Evolutionary conservation across 306 rosid species (phyloP), one percentile per base, ranked within the genome.

Genomic region (Cajanus cajan): DNA sequence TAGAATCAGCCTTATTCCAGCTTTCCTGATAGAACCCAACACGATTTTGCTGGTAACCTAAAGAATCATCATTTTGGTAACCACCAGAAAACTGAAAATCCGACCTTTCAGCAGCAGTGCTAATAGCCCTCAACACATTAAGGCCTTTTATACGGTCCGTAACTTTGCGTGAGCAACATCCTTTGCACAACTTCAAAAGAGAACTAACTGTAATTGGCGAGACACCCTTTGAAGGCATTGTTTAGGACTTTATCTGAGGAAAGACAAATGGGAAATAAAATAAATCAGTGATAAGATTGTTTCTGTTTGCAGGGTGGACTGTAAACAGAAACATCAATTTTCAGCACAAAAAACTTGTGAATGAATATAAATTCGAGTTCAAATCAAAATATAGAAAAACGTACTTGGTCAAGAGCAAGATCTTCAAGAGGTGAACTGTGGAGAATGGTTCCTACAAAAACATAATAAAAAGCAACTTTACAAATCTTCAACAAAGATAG

Each of bases 31-130:
- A 62, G 74, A 51, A 78, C 33, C 87, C 73, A 71, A 12, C 79
- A 21, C 7, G 47, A 54, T 69, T 83, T 68, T 83, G 80, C 58
- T 67, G 85, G 79, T 73, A 71, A 36, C 76, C 86, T 6, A 51
- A 51, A 55, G 80, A 82, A 68, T 36, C 82, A 64, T 80, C 82
- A 50, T 21, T 18, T 54, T 83, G 81, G 31, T 22, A 18, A 18
- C 75, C 81, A 63, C 80, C 58, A 14, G 77, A 59, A 59, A 62
- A 61, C 43, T 73, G 86, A 45, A 70, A 68, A 55, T 88, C 84
- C 4, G 78, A 80, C 52, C 77, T 87, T 70, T 89, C 85, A 69
- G 86, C 82, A 37, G 81, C 83, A 63, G 73, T 73, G 59, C 84
- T 83, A 15, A 83, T 68, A 79, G 71, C 59, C 85, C 84, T 89